phyloP scores from a whole-genome alignment of 2,329 filamentous ascomycete species.

The Fusarium anguioides region DNA sequence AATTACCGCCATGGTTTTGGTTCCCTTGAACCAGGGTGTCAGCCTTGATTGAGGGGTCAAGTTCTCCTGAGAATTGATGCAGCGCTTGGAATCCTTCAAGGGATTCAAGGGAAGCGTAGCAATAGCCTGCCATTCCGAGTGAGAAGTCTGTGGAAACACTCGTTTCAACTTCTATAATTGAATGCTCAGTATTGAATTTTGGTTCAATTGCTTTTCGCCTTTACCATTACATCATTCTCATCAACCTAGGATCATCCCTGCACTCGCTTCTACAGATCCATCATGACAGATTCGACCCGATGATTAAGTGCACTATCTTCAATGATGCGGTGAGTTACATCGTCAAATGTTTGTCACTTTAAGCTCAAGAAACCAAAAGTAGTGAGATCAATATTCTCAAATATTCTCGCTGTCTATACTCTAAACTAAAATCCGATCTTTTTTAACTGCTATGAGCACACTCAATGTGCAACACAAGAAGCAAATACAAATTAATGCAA shows the following conservation, averaged over 20 bases:
- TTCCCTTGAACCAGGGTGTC: slow-evolving; percentile 15
- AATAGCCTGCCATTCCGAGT: too few relatives aligned
- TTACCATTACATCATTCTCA: slow-evolving; percentile 22
- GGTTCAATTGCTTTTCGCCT: background rate
- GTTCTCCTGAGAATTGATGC: background rate
- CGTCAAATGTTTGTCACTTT: background rate
- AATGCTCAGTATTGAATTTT: background rate
- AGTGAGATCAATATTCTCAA: background rate
- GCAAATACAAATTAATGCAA: slow-evolving; percentile 13
- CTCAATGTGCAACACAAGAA: slow-evolving; percentile 1
- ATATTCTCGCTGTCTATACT: slow-evolving; percentile 13
- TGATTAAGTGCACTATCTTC: background rate
- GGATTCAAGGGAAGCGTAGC: background rate
- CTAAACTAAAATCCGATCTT: background rate
- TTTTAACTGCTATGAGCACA: slow-evolving; percentile 5
- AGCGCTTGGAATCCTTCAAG: background rate
- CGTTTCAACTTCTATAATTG: background rate
- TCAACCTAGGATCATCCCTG: slow-evolving; percentile 24
- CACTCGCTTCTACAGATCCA: slow-evolving; percentile 13
- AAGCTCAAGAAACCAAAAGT: background rate
- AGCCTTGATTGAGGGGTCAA: slow-evolving; percentile 31
- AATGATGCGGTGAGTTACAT: background rate
- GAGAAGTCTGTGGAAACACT: background rate
- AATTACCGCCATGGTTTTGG: slow-evolving; percentile 23
- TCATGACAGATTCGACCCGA: slow-evolving; percentile 7